Percentiles rank a stretch among this genome's conserved stretches.
These are phyloP conservation scores for Stagonosporopsis vannaccii DNA, from an alignment of 2,329 filamentous ascomycete species.

Conservation along the genomic window DNA sequence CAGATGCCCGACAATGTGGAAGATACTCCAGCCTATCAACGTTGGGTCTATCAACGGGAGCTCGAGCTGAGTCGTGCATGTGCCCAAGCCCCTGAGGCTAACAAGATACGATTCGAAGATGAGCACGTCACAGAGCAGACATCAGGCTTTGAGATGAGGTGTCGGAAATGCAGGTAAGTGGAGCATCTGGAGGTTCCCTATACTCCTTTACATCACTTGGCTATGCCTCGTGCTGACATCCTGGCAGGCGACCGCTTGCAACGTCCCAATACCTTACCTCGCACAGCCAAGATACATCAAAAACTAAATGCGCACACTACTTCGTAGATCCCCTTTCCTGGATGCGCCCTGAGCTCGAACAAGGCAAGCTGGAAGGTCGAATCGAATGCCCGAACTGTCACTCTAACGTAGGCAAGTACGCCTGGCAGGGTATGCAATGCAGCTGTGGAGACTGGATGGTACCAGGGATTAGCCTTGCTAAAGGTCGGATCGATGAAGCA, in stretches of 20 bases:
- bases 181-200: slow-evolving; percentile 12
- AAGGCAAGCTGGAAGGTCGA: slow-evolving; percentile 82
- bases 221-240: slow-evolving; percentile 36
- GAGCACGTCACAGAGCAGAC: slow-evolving; percentile 58
- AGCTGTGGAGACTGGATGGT: slow-evolving; percentile 91
- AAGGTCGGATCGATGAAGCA: slow-evolving; percentile 80
- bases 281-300: slow-evolving; percentile 56
- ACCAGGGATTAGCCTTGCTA: slow-evolving; percentile 86
- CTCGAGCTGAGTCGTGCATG: slow-evolving; percentile 73
- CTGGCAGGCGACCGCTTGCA: slow-evolving; percentile 64
- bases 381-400: slow-evolving; percentile 86
- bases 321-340: slow-evolving; percentile 93
- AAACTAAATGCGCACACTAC: slow-evolving; percentile 74
- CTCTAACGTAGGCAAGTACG: slow-evolving; percentile 87
- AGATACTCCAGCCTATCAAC: slow-evolving; percentile 77
- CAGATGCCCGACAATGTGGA: slow-evolving; percentile 75
- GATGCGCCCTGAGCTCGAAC: slow-evolving; percentile 89
- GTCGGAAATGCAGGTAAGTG: slow-evolving; percentile 85
- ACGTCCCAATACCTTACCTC: slow-evolving; percentile 72
- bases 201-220: slow-evolving; percentile 16
- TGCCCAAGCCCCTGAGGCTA: slow-evolving; percentile 77
- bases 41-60: slow-evolving; percentile 73
- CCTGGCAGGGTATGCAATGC: slow-evolving; percentile 95
- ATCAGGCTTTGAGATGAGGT: slow-evolving; percentile 72
- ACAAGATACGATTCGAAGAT: slow-evolving; percentile 83